A percentile compares a stretch with the other conserved stretches of the same genome.
These are phyloP conservation scores for Hemileccinum impolitum DNA, from an alignment of 768 basidiomycete genomes.

Conservation along the genomic window DNA sequence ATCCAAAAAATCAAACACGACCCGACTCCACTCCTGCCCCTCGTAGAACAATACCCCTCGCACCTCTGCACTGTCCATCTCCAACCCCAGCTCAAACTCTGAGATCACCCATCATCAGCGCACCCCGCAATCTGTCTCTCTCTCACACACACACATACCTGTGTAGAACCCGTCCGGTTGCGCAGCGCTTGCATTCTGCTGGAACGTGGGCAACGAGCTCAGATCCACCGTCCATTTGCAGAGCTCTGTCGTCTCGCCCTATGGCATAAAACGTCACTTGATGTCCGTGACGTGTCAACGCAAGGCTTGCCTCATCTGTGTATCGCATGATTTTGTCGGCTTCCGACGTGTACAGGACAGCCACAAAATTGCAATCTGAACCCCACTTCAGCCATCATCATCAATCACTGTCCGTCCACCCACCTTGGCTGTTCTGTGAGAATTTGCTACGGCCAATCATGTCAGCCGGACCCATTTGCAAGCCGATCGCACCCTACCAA, in stretches of 20 bases:
- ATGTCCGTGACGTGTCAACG: slow-evolving; percentile 13
- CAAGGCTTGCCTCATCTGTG: slow-evolving; percentile 60
- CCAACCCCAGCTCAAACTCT: slow-evolving; percentile 85
- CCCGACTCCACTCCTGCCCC: slow-evolving; percentile 78
- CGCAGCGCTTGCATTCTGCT: slow-evolving; percentile 59
- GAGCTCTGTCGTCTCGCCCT: slow-evolving; percentile 68
- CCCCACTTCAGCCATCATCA: neutral
- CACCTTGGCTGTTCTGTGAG: slow-evolving; percentile 55
- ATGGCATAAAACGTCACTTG: slow-evolving; percentile 24
- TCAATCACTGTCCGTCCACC: slow-evolving; percentile 9
- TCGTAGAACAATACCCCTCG: slow-evolving; percentile 75
- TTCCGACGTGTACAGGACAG: slow-evolving; percentile 78
- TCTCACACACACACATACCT: slow-evolving; percentile 43
- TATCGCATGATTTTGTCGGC: slow-evolving; percentile 76
- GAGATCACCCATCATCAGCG: slow-evolving; percentile 1
- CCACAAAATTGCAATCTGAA: slow-evolving; percentile 74
- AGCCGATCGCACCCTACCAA: slow-evolving; percentile 47
- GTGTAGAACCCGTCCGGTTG: slow-evolving; percentile 72
- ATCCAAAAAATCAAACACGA: slow-evolving; percentile 53
- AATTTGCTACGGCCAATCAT: slow-evolving; percentile 53
- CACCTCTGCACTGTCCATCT: slow-evolving; percentile 84
- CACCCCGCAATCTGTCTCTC: no score
- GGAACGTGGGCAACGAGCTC: slow-evolving; percentile 73
- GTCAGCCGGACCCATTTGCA: no score
- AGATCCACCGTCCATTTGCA: slow-evolving; percentile 90